Percentiles rank a stretch among this genome's conserved stretches.
Conservation (phyloP, 495 filamentous ascomycete genomes). For the Mycothermus thermophilus region DNA sequence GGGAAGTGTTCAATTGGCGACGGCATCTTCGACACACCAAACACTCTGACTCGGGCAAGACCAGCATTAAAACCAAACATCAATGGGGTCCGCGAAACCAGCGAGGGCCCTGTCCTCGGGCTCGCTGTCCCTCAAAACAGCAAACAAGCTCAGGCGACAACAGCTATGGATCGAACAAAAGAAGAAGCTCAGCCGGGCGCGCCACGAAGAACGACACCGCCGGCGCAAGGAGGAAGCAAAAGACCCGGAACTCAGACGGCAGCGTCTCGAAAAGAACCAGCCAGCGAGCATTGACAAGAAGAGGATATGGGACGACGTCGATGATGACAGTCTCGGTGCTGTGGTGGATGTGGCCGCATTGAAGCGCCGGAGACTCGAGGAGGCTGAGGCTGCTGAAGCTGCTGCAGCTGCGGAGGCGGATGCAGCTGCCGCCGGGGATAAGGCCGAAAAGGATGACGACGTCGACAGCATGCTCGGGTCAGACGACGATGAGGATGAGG, state of each 20-base stretch:
- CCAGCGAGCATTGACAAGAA: conserved; percentile 79
- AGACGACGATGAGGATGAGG: conserved; percentile 34
- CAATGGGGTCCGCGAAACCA: conserved; percentile 10
- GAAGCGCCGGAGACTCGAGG: conserved; percentile 55
- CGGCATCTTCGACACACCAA: too few species aligned
- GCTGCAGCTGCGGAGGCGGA: conserved; percentile 31
- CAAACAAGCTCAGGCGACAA: conserved; percentile 66
- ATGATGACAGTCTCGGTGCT: conserved; percentile 58
- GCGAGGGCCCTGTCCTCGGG: conserved; percentile 1
- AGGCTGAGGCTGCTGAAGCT: conserved; percentile 45
- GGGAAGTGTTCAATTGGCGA: too few species aligned
- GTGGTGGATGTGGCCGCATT: conserved; percentile 66
- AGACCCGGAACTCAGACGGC: conserved; percentile 59
- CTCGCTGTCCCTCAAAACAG: conserved; percentile 18
- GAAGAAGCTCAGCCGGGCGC: conserved; percentile 51
- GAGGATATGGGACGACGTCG: conserved; percentile 85
- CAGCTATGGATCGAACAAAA: conserved; percentile 66
- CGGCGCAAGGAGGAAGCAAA: conserved; percentile 73
- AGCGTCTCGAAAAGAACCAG: conserved; percentile 61
- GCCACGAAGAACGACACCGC: conserved; percentile 61
- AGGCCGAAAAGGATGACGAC: conserved; percentile 44
- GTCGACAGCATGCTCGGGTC: conserved; percentile 60
- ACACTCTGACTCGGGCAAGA: too few species aligned
- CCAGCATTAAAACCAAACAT: neutral
- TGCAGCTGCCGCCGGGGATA: conserved; percentile 27